Conservation (phyloP, 176 grass and related monocot genomes). For the Musa troglodytarum region DNA sequence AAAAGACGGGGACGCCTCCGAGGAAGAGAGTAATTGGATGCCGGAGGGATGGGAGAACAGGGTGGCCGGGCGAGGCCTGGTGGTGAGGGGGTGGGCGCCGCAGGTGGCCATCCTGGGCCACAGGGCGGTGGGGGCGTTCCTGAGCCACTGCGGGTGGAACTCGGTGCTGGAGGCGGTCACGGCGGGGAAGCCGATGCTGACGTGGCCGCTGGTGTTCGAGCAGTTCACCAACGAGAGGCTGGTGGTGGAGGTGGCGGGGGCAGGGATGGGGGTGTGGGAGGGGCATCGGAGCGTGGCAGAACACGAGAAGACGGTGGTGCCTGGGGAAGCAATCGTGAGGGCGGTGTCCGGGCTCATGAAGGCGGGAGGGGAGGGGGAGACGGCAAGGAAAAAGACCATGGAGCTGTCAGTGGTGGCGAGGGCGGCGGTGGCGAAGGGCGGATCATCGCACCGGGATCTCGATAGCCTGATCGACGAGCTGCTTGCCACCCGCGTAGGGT, state of each 20-base stretch:
- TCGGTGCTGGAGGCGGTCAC: slow-evolving; percentile 56
- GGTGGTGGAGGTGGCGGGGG: slow-evolving; percentile 41
- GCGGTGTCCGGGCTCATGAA: slow-evolving; percentile 45
- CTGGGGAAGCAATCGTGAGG: slow-evolving; percentile 30
- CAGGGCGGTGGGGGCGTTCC: slow-evolving; percentile 46
- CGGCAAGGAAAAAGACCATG: slow-evolving; percentile 12
- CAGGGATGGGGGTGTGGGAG: slow-evolving; percentile 48
- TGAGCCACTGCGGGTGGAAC: slow-evolving; percentile 76
- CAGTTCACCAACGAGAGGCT: slow-evolving; percentile 90
- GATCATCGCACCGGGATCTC: slow-evolving; percentile 46
- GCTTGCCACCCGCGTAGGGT: neutral
- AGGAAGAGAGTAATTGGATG: slow-evolving; percentile 9
- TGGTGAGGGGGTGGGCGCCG: slow-evolving; percentile 57
- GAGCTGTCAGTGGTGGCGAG: slow-evolving; percentile 32
- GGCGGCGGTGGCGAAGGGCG: slow-evolving; percentile 29
- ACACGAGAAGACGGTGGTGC: slow-evolving; percentile 33
- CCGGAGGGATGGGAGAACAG: slow-evolving; percentile 60
- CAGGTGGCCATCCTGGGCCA: slow-evolving; percentile 64
- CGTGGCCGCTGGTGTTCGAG: slow-evolving; percentile 89
- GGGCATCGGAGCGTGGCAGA: slow-evolving; percentile 28
- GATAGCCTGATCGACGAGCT: slow-evolving; percentile 49
- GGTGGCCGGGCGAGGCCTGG: slow-evolving; percentile 33
- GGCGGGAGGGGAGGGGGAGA: slow-evolving; percentile 21
- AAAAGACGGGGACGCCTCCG: neutral
- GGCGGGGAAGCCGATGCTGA: slow-evolving; percentile 53